Evolutionary conservation across 2,329 filamentous ascomycete species (phyloP), one percentile per base, ranked within the genome.

Genomic region (Calonectria pseudoreteaudii): DNA sequence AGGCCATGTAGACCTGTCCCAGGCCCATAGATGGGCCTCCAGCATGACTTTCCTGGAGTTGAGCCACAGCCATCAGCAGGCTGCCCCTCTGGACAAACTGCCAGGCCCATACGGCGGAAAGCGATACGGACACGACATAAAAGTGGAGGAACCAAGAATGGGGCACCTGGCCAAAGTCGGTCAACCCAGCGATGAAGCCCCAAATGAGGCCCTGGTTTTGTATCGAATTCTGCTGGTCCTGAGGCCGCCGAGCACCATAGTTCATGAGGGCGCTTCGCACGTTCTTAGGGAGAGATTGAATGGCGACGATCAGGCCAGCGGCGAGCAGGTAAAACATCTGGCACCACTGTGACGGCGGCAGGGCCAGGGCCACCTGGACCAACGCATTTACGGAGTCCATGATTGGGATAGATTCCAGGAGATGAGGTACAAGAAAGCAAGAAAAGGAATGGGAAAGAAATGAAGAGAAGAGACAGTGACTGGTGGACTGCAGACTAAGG

Each of bases 141-240:
- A 98, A 98, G 79, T 97, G 94, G 53, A 89, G 90, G 84, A 98
- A 98, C 92, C 94, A 98, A 75, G 90, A 90, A 85, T 98, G 97
- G 28, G 96, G 95, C 44, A 98, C 93, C 81, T 91, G 90, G 77
- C 85, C 85, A 66, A 76, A 76, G 52, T 80, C 74, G 28, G 81
- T 78, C 38, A 86, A 52, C 67, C 78, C 78, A 67, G 80, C 78
- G 50, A 87, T 68, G 36, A 84, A 50, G 7, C 71, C 77, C 65
- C 81, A 70, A 26, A 86, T 66, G 30, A 68, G 38, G 58, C 36
- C 14, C 16, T 53, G 30, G 14, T 6, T 60, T 34, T 73, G 64
- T 38, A 74, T 64, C 31, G 69, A 38, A 16, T 60, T 80, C 78
- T 67, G 80, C 80, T 64, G 64, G n/a, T 78, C 72, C 78, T 82